These are phyloP conservation scores for Sporodiniella umbellata DNA, from an alignment of 371 early-diverging fungal genomes.

Conservation along the genomic window DNA sequence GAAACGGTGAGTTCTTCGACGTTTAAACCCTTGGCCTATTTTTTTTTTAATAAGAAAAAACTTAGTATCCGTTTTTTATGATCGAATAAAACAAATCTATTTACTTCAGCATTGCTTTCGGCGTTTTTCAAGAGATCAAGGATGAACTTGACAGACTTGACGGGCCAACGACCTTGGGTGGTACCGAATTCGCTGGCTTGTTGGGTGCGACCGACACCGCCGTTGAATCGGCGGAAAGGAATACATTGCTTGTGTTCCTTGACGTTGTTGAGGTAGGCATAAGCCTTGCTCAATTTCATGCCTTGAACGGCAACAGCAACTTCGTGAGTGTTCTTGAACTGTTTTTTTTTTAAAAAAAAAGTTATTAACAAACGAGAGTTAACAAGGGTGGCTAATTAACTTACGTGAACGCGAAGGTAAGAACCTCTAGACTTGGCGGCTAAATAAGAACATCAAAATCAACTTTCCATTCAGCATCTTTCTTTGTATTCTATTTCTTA, in stretches of 20 bases:
- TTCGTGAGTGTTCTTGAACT: conserved; percentile 98
- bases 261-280: conserved; percentile 94
- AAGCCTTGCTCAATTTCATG: conserved; percentile 92
- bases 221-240: conserved; percentile 97
- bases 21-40: conserved; percentile 85
- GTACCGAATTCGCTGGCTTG: conserved; percentile 96
- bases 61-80: no score
- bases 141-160: conserved; percentile 93
- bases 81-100: background rate
- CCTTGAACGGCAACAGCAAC: conserved; percentile 94
- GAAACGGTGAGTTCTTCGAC: conserved; percentile 82
- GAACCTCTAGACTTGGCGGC: conserved; percentile 40
- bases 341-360: no score
- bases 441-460: conserved; percentile 2
- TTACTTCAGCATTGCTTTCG: conserved; percentile 92
- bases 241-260: conserved; percentile 96
- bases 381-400: background rate
- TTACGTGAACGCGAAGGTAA: conserved; percentile 40
- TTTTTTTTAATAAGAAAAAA: no score
- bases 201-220: conserved; percentile 97
- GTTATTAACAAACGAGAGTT: no score
- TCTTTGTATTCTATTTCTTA: background rate
- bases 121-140: conserved; percentile 96
- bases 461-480: background rate
- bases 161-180: conserved; percentile 99